These are phyloP conservation scores for Iberis pinnata DNA, from an alignment of 345 rosid genomes.

Conservation along the genomic window DNA sequence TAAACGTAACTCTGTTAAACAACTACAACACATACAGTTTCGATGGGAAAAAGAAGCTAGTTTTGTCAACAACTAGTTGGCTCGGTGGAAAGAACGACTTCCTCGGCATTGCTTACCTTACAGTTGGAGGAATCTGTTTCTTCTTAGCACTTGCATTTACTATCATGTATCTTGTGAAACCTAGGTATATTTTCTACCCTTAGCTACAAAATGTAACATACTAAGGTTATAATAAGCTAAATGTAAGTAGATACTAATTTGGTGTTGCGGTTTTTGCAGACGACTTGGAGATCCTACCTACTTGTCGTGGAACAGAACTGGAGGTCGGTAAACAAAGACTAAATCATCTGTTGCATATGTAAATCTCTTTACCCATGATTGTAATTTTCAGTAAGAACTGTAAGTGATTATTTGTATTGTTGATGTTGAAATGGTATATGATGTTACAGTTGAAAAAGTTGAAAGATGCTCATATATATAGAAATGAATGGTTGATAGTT, in stretches of 20 bases:
- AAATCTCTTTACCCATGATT: slow-evolving; percentile 16
- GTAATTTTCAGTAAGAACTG: slow-evolving; percentile 17
- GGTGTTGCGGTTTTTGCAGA: slow-evolving; percentile 38
- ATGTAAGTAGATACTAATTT: slow-evolving; percentile 4
- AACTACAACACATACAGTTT: slow-evolving; percentile 91
- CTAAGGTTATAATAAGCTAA: slow-evolving; percentile 2
- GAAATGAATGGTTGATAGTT: slow-evolving; percentile 14
- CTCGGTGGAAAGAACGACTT: slow-evolving; percentile 97
- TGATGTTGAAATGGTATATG: slow-evolving; percentile 10
- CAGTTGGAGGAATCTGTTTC: slow-evolving; percentile 85
- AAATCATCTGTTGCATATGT: slow-evolving; percentile 5
- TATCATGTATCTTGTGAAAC: slow-evolving; percentile 73
- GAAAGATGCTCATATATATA: slow-evolving; percentile 5
- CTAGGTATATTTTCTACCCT: slow-evolving; percentile 45
- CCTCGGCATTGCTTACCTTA: slow-evolving; percentile 93
- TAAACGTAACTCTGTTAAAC: slow-evolving; percentile 55
- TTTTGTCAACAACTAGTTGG: slow-evolving; percentile 93
- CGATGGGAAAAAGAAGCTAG: slow-evolving; percentile 85
- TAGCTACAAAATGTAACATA: not conserved
- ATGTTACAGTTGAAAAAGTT: not conserved
- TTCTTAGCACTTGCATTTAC: slow-evolving; percentile 76
- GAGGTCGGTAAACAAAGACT: slow-evolving; percentile 37
- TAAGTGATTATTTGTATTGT: slow-evolving; percentile 14
- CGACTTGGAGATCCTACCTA: slow-evolving; percentile 91
- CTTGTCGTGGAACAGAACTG: slow-evolving; percentile 83